A percentile compares a stretch with the other conserved stretches of the same genome.
Evolutionary conservation across 2,329 filamentous ascomycete species (phyloP).

Genomic region (Sporothrix brasiliensis): DNA sequence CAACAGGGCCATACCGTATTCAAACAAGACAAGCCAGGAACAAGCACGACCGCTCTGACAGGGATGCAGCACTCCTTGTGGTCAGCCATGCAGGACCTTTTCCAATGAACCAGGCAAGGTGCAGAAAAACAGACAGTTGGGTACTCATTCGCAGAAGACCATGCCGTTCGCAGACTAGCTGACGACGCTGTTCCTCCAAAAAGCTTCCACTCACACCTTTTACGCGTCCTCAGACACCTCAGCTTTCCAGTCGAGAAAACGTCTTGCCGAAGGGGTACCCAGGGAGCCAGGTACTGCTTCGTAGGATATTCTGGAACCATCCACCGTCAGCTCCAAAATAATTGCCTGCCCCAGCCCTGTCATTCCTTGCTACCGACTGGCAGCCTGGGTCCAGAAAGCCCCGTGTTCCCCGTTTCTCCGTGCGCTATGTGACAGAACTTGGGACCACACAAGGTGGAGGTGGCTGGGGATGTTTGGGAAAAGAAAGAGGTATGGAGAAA

Average conservation of each 20-base stretch:
- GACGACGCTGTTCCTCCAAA: background rate
- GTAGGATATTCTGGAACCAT: constrained; percentile 25
- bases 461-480: constrained; percentile 17
- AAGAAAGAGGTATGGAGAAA: background rate
- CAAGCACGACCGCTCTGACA: background rate
- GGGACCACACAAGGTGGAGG: background rate
- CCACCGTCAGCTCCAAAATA: background rate
- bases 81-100: constrained; percentile 18
- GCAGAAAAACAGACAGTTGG: background rate
- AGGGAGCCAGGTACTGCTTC: too few relatives aligned
- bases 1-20: constrained; percentile 17
- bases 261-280: constrained; percentile 1
- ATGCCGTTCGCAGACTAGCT: constrained; percentile 13
- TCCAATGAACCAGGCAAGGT: background rate
- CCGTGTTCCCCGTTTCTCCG: constrained; percentile 13
- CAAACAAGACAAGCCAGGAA: constrained; percentile 8
- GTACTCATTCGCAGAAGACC: background rate
- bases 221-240: background rate
- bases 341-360: background rate
- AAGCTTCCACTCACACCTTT: background rate
- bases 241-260: too few relatives aligned
- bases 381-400: background rate
- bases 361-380: background rate
- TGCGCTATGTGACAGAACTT: constrained; percentile 23
- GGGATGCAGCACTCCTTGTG: background rate